Base-by-base conservation (phyloP, 2,329 filamentous ascomycete species). In the Penicillium brasilianum region DNA sequence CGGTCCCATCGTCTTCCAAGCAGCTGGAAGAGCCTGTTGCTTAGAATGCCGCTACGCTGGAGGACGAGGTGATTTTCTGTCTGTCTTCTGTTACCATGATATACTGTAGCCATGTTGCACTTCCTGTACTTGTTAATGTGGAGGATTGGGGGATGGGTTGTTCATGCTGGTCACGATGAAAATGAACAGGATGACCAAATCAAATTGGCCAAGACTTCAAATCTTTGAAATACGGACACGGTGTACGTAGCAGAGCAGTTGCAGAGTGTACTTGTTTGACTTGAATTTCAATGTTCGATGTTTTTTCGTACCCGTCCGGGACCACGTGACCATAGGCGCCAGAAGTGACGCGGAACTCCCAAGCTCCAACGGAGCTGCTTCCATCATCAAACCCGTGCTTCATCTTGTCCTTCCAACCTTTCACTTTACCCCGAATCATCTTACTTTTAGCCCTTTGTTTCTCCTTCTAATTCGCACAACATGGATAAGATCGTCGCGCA, bases 401-500 rank as follows among this genome's bases (percentile, higher is more conserved):
- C 62, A 55, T 49, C 64, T 62, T 57, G 58, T 65, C 64, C 57
- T 22, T 66, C 39, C 54, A 56, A 56, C 52, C 56, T 56, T 50
- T 53, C 55, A 55, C 39, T 46, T 48, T 49, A 39, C 53, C 37
- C 10, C 58, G 18, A 28, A 51, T 39, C 18, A 41, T 55, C 54
- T 39, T 39, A 52, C 32, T 58, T 51, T 58, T 36, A 36, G 13
- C 20, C 59, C 50, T 18, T 43, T 55, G 13, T 10, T 34, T 58
- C 54, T 25, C 25, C 49, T 11, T 18, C 28, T 36, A 49, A 56
- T 49, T 55, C 52, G 60, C 60, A 67, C 69, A 78, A 66, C 64
- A 99, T 99, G 95, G 92, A 99, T 80, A 87, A 92, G 72, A 88
- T 99, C 77, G 92, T 99, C 72, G 89, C 93, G 70, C 91, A 90